These are phyloP conservation scores for Vaccinium macrocarpon DNA, from an alignment of 148 eudicot species.

Conservation along the genomic window DNA sequence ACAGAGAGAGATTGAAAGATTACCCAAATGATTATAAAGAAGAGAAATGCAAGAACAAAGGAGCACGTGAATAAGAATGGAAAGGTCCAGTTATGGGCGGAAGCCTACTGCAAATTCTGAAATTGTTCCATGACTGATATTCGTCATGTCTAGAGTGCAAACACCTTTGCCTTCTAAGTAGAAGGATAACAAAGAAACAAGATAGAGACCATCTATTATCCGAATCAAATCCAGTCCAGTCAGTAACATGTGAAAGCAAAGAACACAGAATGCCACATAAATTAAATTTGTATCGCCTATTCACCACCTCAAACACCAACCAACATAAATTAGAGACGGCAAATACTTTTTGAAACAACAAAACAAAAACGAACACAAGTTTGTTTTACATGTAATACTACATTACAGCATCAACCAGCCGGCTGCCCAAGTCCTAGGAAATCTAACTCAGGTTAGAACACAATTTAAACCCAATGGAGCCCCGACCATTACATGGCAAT, in stretches of 20 bases:
- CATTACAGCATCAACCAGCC: constrained; percentile 20
- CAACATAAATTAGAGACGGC: not conserved
- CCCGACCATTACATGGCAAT: constrained; percentile 17
- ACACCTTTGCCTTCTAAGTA: not conserved
- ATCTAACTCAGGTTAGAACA: constrained; percentile 25
- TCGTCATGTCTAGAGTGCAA: not conserved
- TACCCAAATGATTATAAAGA: too few relatives aligned
- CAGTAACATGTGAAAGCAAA: not conserved
- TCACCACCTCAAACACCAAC: constrained; percentile 21
- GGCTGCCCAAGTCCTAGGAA: constrained; percentile 4
- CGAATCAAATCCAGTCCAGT: not conserved
- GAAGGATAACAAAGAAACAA: not conserved
- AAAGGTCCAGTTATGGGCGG: not conserved
- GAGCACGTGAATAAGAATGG: too few relatives aligned
- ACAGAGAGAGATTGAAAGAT: too few relatives aligned
- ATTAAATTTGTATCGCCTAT: constrained; percentile 14
- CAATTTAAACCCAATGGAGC: constrained; percentile 11
- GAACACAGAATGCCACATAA: not conserved
- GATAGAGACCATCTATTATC: not conserved
- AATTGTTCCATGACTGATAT: not conserved
- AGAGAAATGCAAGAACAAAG: too few relatives aligned
- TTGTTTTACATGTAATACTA: constrained; percentile 15
- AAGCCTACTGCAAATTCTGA: not conserved
- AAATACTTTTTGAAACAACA: not conserved
- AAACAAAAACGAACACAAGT: not conserved